Base-by-base conservation (phyloP, 805 yeast genomes). In the Pichia phayaonensis region DNA sequence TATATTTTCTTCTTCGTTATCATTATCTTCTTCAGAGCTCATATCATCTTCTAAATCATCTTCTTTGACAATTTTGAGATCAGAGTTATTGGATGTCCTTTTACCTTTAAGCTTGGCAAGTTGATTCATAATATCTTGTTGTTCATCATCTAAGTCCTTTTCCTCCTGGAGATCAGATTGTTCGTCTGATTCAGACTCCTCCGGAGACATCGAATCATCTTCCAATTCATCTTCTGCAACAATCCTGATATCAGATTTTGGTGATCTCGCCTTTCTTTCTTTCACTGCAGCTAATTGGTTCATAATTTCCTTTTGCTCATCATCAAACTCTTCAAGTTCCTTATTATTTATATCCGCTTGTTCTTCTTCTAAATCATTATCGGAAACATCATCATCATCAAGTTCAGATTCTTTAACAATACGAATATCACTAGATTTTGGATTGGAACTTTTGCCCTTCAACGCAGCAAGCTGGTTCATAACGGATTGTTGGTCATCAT, bases 251-350 rank as follows among this genome's bases (percentile, higher is more conserved):
- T 16, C 22, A 15, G 23, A 13, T 40, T 47, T 40, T 16, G 26
- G 10, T 13, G 20, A 24, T 16, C 27, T 38, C 22, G 29, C 12
- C 29, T 51, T 67, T 48, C 54, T 65, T 29, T 60, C 68, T 56
- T 71, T 76, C 49, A 68, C 53, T 42, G 69, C 70, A 61, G 66
- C 73, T 50, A 75, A 58, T 4, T 73, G 70, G 2, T 68, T 29
- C 34, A 13, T 29, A 13, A 29, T 13, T 29, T 29, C 34, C n/a
- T 29, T 29, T 29, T 29, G 34, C 3, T 29, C 34, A 29, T 29
- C 34, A 29, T 11, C 34, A 29, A 29, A 29, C 7, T n/a, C 34
- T 29, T 29, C 34, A 29, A 29, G 13, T 29, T 29, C 34, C 5
- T 24, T 8, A 24, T 24, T 8, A 24, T 5, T 6, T 5, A 6